Evolutionary conservation across 208 protist species (phyloP).

Genomic region (Acanthamoeba culbertsoni): DNA sequence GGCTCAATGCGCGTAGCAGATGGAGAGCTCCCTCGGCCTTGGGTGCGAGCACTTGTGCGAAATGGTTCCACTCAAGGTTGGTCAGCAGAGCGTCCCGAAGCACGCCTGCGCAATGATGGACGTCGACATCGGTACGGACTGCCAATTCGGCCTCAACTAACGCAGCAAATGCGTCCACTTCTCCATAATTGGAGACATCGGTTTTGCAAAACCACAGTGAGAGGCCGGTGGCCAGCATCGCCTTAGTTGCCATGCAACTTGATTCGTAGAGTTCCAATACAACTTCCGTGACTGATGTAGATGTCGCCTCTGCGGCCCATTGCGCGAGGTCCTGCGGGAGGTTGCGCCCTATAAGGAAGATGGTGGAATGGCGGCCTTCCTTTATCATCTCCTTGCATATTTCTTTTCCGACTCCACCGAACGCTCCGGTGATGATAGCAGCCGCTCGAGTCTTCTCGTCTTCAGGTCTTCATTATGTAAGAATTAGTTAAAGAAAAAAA

Average conservation of each 20-base stretch:
- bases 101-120: constrained; percentile 73
- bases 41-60: constrained; percentile 67
- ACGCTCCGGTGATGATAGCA: background rate
- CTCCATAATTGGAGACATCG: background rate
- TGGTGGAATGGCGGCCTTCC: background rate
- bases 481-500: too few relatives aligned
- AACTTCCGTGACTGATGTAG: too few relatives aligned
- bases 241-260: too few relatives aligned
- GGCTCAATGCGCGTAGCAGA: constrained; percentile 26
- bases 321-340: background rate
- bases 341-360: background rate
- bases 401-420: background rate
- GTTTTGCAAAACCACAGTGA: background rate
- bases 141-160: background rate
- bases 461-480: too few relatives aligned
- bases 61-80: constrained; percentile 49
- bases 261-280: too few relatives aligned
- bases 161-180: background rate
- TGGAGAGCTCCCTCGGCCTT: constrained; percentile 72
- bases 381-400: background rate
- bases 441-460: too few relatives aligned
- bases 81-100: constrained; percentile 64
- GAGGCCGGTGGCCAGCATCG: background rate
- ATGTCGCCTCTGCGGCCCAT: background rate
- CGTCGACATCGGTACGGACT: constrained; percentile 30